These are phyloP conservation scores for Ensete glaucum DNA, from an alignment of 176 grass and related monocot species.

Conservation along the genomic window DNA sequence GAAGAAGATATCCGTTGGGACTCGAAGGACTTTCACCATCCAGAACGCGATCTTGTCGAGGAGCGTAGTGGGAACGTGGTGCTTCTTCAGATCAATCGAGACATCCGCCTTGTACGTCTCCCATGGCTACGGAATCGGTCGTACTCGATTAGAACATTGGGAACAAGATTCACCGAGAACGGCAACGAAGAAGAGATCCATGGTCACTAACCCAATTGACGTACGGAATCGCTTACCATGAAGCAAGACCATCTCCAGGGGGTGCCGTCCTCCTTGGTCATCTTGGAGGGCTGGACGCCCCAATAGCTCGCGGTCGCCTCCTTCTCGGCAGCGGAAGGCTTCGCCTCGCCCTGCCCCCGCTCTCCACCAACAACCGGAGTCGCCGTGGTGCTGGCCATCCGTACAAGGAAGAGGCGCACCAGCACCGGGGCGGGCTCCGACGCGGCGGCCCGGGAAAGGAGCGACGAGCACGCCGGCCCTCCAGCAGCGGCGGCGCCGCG, in stretches of 20 bases:
- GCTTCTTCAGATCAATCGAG: constrained; percentile 75
- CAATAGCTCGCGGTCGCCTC: constrained; percentile 4
- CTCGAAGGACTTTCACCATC: constrained; percentile 45
- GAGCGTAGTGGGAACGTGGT: constrained; percentile 51
- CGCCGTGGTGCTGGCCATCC: background rate
- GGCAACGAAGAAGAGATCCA: background rate
- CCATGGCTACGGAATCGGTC: constrained; percentile 43
- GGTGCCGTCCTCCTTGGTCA: background rate
- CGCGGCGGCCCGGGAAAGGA: background rate
- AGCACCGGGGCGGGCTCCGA: background rate
- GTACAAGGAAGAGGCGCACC: background rate
- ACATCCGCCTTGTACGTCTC: constrained; percentile 69
- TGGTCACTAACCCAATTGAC: background rate
- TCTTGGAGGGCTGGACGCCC: background rate
- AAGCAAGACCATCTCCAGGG: constrained; percentile 19
- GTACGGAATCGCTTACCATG: background rate
- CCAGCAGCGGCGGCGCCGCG: background rate
- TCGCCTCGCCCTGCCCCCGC: background rate
- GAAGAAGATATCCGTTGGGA: constrained; percentile 79
- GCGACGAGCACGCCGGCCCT: background rate
- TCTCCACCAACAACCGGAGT: background rate
- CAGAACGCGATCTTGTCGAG: constrained; percentile 70
- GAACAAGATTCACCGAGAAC: background rate
- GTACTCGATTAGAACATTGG: background rate
- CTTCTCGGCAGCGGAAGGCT: background rate